These are phyloP conservation scores for Hirsutella rhossiliensis DNA, from an alignment of 2,329 filamentous ascomycete genomes.

Conservation along the genomic window DNA sequence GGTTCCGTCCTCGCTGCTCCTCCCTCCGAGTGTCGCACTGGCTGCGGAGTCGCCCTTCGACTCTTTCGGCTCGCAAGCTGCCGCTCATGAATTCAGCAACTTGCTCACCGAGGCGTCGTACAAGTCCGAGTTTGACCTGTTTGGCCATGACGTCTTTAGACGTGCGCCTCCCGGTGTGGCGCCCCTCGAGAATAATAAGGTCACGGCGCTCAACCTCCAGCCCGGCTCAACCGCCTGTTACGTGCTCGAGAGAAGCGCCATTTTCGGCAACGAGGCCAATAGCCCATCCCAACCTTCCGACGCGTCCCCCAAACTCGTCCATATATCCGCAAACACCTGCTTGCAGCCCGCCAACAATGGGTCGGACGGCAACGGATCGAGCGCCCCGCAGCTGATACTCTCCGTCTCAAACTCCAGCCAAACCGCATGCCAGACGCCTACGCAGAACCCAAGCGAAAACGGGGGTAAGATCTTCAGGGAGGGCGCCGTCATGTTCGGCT, in stretches of 20 bases:
- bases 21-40: slow-evolving; percentile 47
- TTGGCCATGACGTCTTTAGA: slow-evolving; percentile 52
- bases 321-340: slow-evolving; percentile 80
- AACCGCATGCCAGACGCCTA: slow-evolving; percentile 14
- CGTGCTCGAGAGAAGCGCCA: slow-evolving; percentile 15
- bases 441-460: slow-evolving; percentile 9
- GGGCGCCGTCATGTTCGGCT: slow-evolving; percentile 56
- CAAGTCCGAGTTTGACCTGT: slow-evolving; percentile 47
- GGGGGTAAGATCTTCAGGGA: slow-evolving; percentile 40
- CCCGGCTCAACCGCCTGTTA: slow-evolving; percentile 46
- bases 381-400: slow-evolving; percentile 61
- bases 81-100: slow-evolving; percentile 3
- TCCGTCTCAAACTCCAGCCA: slow-evolving; percentile 53
- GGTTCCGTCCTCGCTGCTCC: slow-evolving; percentile 42
- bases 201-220: slow-evolving; percentile 43
- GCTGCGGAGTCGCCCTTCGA: neutral
- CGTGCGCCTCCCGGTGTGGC: slow-evolving; percentile 40
- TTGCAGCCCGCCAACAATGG: slow-evolving; percentile 45
- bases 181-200: slow-evolving; percentile 51
- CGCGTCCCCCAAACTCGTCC: slow-evolving; percentile 38
- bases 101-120: slow-evolving; percentile 27
- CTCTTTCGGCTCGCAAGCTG: neutral
- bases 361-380: slow-evolving; percentile 1
- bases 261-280: slow-evolving; percentile 9
- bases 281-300: neutral